Evolutionary conservation across 495 filamentous ascomycete species (phyloP), one percentile per base, ranked within the genome.

Genomic region (Viridothelium virens): DNA sequence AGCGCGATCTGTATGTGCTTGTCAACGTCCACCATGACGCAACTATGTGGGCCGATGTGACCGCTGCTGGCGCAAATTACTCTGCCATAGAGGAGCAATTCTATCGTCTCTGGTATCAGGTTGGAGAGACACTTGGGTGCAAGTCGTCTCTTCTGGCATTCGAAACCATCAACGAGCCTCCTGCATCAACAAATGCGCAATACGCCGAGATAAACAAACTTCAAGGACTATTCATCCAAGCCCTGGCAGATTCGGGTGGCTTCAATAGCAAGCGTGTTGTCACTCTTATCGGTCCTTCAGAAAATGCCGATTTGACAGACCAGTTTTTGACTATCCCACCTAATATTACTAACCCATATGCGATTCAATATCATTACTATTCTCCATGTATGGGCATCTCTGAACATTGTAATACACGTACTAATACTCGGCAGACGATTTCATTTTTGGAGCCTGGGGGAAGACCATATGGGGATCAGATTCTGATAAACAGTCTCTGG

Each of bases 291-390:
- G 83, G 84, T 2, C 73, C 77, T 4, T 76, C 78, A 33, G 76
- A 82, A 72, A 82, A 86, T 65, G 78, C 77, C 16, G 69, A 77
- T 46, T 82, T 84, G 69, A 86, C 82, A 18, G 76, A 77, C 3
- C 73, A 83, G 64, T 86, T 79, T 79, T 86, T 86, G 68, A 72
- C 76, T 59, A 44, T 44, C 14, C 71, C 73, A 14, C 82, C 82
- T 0, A 73, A 70, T 33, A 63, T 74, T 3, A 74, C 78, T 0
- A 85, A 85, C 56, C 85, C 85, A 3, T 87, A 81, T 74, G 84
- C 83, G 3, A 77, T 87, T 59, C 85, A 87, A 69, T 84, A 86
- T 71, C 85, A 86, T 66, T 86, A 86, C 70, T 87, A 87, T 72
- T 81, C 79, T 61, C 85, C 85, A 36, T 86, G 78, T 80, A 71